A percentile compares a stretch with the other conserved stretches of the same genome.
Evolutionary conservation across 768 basidiomycete species (phyloP).

Genomic region (Boletus sp.): DNA sequence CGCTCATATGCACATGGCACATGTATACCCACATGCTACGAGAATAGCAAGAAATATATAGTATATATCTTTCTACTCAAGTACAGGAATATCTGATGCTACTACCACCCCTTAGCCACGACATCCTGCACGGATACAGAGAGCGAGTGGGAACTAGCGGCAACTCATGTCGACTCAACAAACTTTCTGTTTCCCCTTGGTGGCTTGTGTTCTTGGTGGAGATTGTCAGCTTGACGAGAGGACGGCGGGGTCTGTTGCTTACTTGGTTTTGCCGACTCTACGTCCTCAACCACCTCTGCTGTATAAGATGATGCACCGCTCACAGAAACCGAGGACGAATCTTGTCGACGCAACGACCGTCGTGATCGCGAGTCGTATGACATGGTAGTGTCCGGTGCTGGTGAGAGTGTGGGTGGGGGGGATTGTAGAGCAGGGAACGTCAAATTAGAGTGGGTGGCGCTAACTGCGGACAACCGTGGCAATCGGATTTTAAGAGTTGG

Average conservation of each 20-base stretch:
- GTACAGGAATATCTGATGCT: conserved; percentile 19
- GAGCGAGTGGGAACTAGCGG: not conserved
- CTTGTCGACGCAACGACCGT: conserved; percentile 27
- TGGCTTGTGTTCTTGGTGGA: conserved; percentile 20
- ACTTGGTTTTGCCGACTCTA: conserved; percentile 30
- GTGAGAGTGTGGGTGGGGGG: conserved; percentile 17
- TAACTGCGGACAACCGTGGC: conserved; percentile 33
- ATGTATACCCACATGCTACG: conserved; percentile 1
- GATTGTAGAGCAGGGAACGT: conserved; percentile 22
- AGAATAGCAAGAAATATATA: conserved; percentile 28
- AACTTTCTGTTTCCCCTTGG: conserved; percentile 24
- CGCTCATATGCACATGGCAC: not conserved
- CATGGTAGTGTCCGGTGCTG: conserved; percentile 20
- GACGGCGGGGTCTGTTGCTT: conserved; percentile 6
- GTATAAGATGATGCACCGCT: conserved; percentile 33
- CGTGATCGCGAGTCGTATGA: conserved; percentile 29
- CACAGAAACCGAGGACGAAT: conserved; percentile 31
- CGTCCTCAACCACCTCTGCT: conserved; percentile 27
- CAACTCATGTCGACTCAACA: conserved; percentile 17
- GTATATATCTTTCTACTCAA: conserved; percentile 15
- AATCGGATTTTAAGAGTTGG: conserved; percentile 36
- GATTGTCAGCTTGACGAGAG: not conserved
- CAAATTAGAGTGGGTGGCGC: conserved; percentile 21
- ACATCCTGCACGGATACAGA: not conserved
- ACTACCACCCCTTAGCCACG: not conserved